Evolutionary conservation across 768 basidiomycete genomes (phyloP).

Genomic region (Rickenella mellea): DNA sequence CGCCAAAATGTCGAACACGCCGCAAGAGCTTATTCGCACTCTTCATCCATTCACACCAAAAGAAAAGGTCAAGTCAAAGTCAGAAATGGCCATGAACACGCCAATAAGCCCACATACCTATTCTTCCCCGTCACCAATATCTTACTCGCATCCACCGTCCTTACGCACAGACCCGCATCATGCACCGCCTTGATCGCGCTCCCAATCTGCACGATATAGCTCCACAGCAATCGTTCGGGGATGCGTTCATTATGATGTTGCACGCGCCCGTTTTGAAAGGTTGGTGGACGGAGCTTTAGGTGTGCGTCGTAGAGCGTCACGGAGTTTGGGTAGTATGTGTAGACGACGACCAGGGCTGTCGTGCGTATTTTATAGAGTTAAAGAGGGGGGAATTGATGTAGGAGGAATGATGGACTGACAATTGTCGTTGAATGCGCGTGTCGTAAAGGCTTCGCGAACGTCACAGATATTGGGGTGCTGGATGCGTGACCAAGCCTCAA

Average conservation of each 20-base stretch:
- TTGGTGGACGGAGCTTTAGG: slow-evolving; percentile 45
- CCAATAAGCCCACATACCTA: slow-evolving; percentile 38
- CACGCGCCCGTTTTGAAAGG: slow-evolving; percentile 25
- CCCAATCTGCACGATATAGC: slow-evolving; percentile 84
- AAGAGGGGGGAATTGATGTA: slow-evolving; percentile 3
- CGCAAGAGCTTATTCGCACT: slow-evolving; percentile 79
- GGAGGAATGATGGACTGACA: slow-evolving; percentile 42
- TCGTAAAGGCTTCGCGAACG: slow-evolving; percentile 90
- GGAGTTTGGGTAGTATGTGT: slow-evolving; percentile 80
- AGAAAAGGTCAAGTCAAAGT: background rate
- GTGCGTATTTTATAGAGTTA: slow-evolving; percentile 5
- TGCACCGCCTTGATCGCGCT: slow-evolving; percentile 83
- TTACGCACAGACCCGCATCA: slow-evolving; percentile 66
- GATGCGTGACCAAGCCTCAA: slow-evolving; percentile 81
- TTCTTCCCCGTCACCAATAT: slow-evolving; percentile 85
- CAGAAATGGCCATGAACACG: background rate
- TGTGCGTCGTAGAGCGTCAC: slow-evolving; percentile 76
- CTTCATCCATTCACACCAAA: slow-evolving; percentile 25
- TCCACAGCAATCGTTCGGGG: slow-evolving; percentile 82
- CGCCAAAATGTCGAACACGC: slow-evolving; percentile 76
- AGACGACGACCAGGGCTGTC: slow-evolving; percentile 82
- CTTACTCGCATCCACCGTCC: slow-evolving; percentile 80
- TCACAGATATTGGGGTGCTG: slow-evolving; percentile 79
- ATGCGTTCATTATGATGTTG: slow-evolving; percentile 29
- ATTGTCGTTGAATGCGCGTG: slow-evolving; percentile 82